Evolutionary conservation across 2,329 filamentous ascomycete genomes (phyloP), one percentile per base, ranked within the genome.

Genomic region (Fusarium verticillioides): DNA sequence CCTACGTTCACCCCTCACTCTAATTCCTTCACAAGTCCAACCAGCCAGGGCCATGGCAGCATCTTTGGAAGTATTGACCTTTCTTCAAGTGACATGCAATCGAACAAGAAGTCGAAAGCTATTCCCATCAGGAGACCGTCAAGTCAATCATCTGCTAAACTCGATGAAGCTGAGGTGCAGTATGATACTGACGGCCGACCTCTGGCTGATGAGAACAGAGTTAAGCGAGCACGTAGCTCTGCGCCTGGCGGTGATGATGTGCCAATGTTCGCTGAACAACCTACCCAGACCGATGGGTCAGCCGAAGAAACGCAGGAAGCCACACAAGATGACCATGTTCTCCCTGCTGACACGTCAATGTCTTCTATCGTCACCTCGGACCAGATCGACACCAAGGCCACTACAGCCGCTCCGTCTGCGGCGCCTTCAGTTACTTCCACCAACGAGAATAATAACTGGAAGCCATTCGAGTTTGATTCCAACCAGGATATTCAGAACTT

Each of bases 71-170:
- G 91, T 46, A 92, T 95, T 73, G 88, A 90, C 70, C 83, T 93
- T 37, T 88, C 86, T 61, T 81, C 87, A 37, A 86, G 87, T 19
- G 91, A 94, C 28, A 87, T 90, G 34, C 93, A 93, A 77, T 88
- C 91, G 11, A 81, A 83, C 2, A 94, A 93, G 82, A 91, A 90
- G 75, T 94, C 92, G 9, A 98, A 96, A 83, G 94, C 94, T 15
- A 89, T 97, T 61, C 93, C 95, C 0, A 97, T 97, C 70, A 83
- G 96, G 15, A 87, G 87, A 43, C 93, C 93, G 2, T 86, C 90
- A 64, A 90, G 85, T 75, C 83, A 72, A 84, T 85, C 74, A 81
- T 84, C 70, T 62, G 82, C 80, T 4, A 79, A 82, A 21, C 79
- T 81, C 2, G 63, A 73, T 6, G 73, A 78, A 30, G 60, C 58